Conservation (phyloP, 2,329 filamentous ascomycete species). For the Byssoonygena ceratinophila region DNA sequence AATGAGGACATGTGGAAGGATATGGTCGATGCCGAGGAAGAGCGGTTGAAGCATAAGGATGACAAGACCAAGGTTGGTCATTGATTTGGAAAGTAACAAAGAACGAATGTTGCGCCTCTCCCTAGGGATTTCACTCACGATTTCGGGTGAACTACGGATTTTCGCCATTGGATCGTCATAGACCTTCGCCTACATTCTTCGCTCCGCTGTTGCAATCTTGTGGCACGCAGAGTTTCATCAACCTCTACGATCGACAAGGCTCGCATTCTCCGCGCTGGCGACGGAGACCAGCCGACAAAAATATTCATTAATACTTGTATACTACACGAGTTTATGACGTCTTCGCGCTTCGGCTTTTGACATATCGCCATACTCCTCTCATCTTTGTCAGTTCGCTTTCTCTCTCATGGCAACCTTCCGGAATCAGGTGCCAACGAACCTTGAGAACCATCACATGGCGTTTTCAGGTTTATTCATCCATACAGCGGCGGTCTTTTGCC, state of each 20-base stretch:
- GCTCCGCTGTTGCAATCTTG: not conserved
- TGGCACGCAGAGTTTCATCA: too few relatives aligned
- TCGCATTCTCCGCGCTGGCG: not conserved
- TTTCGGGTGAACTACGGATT: too few relatives aligned
- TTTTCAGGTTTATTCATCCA: not conserved
- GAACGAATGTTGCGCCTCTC: too few relatives aligned
- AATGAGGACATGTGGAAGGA: slow-evolving; percentile 84
- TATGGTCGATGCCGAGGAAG: slow-evolving; percentile 41
- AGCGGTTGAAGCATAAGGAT: slow-evolving; percentile 31
- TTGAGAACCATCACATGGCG: not conserved
- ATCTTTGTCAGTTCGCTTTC: not conserved
- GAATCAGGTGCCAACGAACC: too few relatives aligned
- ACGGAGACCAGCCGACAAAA: not conserved
- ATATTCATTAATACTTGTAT: not conserved
- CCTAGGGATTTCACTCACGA: too few relatives aligned
- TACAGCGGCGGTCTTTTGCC: not conserved
- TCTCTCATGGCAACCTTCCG: not conserved
- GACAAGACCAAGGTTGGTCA: slow-evolving; percentile 17
- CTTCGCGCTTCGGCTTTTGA: not conserved
- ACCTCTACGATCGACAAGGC: not conserved
- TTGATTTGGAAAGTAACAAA: not conserved
- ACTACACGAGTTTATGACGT: not conserved
- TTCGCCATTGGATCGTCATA: too few relatives aligned
- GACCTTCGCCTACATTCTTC: too few relatives aligned
- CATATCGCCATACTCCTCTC: not conserved